phyloP scores from a whole-genome alignment of 2,329 filamentous ascomycete species.

The Fusarium staphyleae region DNA sequence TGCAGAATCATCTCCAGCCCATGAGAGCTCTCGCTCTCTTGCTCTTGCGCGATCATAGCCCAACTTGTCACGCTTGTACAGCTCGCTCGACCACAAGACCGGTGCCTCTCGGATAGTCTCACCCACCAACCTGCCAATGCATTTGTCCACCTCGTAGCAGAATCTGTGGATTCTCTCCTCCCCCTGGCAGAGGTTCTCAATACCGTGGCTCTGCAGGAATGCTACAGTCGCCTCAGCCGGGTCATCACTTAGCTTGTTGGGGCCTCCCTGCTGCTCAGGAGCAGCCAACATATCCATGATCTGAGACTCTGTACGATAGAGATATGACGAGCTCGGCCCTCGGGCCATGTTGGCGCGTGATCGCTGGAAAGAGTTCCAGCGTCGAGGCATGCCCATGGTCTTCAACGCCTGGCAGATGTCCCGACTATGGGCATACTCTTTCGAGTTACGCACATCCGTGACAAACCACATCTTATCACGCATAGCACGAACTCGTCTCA shows the following conservation, averaged over 20 bases:
- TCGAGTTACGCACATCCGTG: conserved; percentile 89
- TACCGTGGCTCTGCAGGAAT: conserved; percentile 81
- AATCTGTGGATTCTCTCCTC: conserved; percentile 96
- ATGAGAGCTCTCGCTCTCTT: conserved; percentile 57
- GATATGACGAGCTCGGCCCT: conserved; percentile 64
- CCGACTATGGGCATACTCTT: conserved; percentile 83
- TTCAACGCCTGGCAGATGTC: conserved; percentile 88
- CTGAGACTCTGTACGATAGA: conserved; percentile 83
- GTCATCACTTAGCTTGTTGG: conserved; percentile 95
- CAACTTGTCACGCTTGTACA: conserved; percentile 80
- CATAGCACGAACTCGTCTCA: conserved; percentile 74
- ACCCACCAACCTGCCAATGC: conserved; percentile 83
- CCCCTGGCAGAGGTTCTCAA: conserved; percentile 93
- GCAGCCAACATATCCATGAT: conserved; percentile 88
- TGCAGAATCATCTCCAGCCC: conserved; percentile 57
- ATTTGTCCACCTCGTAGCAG: conserved; percentile 86
- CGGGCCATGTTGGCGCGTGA: conserved; percentile 57
- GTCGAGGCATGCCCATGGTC: conserved; percentile 79
- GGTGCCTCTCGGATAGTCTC: conserved; percentile 85
- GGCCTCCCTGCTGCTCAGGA: conserved; percentile 81
- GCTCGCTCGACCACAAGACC: conserved; percentile 89
- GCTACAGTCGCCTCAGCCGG: conserved; percentile 84
- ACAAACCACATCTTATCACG: conserved; percentile 99
- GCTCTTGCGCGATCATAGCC: conserved; percentile 58
- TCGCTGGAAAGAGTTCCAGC: conserved; percentile 59